Conservation (phyloP, 1,139 yeast genomes). For the Nakaseomyces delphensis region DNA sequence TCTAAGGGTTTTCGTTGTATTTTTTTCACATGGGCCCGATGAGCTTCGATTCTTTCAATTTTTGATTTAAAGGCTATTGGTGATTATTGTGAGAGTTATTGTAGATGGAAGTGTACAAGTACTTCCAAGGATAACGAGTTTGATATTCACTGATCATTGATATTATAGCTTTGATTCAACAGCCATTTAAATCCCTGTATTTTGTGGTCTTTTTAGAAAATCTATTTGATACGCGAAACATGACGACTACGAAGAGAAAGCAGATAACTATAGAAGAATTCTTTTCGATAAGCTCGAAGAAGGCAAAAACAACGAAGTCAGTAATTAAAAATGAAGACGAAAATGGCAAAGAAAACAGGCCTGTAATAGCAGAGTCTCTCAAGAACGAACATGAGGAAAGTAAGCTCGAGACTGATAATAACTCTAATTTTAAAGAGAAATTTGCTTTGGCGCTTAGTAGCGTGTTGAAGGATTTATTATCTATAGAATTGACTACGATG, state of each 20-base stretch:
- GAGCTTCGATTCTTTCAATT: too few relatives aligned
- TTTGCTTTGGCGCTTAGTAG: slow-evolving; percentile 49
- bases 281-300: slow-evolving; percentile 13
- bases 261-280: slow-evolving; percentile 18
- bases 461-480: slow-evolving; percentile 47
- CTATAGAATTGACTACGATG: slow-evolving; percentile 59
- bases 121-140: too few relatives aligned
- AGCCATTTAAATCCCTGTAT: too few relatives aligned
- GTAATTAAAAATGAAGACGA: not conserved
- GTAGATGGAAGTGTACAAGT: too few relatives aligned
- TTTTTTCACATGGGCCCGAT: too few relatives aligned
- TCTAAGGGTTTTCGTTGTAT: too few relatives aligned
- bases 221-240: not conserved
- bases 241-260: slow-evolving; percentile 12
- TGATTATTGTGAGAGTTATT: too few relatives aligned
- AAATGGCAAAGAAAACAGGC: too few relatives aligned
- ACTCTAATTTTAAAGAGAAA: slow-evolving; percentile 13
- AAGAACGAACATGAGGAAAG: not conserved
- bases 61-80: too few relatives aligned
- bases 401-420: not conserved
- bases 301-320: slow-evolving; percentile 7
- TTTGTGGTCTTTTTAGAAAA: not conserved
- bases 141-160: too few relatives aligned
- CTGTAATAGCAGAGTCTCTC: not conserved
- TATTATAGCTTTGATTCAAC: too few relatives aligned